Evolutionary conservation across 495 filamentous ascomycete genomes (phyloP).

Genomic region (Neurospora sp.): DNA sequence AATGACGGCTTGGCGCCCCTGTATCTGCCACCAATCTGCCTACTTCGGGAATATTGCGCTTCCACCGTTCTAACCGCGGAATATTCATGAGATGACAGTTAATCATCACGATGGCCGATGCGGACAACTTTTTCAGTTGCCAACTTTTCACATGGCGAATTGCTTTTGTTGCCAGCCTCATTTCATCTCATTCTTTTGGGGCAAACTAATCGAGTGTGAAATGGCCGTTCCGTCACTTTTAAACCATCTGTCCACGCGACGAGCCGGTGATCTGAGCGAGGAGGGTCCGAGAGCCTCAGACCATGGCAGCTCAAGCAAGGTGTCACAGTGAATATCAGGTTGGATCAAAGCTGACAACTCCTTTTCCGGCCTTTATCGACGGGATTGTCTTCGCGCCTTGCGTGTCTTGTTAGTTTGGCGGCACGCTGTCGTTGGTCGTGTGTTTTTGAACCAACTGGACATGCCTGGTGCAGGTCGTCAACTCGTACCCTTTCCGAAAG

Average conservation of each 20-base stretch:
- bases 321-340: not conserved
- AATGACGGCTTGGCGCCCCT: slow-evolving; percentile 20
- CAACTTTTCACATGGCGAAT: too few species aligned
- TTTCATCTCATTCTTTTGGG: not conserved
- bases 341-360: not conserved
- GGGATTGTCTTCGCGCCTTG: not conserved
- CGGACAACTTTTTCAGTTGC: not conserved
- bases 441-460: not conserved
- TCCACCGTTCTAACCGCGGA: not conserved
- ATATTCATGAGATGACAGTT: not conserved
- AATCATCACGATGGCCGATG: not conserved
- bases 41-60: not conserved
- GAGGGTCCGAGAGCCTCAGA: not conserved
- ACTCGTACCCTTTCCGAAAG: not conserved
- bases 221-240: not conserved
- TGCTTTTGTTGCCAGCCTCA: too few species aligned
- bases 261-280: not conserved
- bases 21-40: slow-evolving; percentile 3
- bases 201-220: not conserved
- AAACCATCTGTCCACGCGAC: not conserved
- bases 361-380: not conserved
- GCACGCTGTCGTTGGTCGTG: not conserved
- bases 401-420: not conserved
- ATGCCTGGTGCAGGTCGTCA: not conserved
- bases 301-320: not conserved